Evolutionary conservation across 148 eudicot genomes (phyloP).

Genomic region (Oxyria digyna): DNA sequence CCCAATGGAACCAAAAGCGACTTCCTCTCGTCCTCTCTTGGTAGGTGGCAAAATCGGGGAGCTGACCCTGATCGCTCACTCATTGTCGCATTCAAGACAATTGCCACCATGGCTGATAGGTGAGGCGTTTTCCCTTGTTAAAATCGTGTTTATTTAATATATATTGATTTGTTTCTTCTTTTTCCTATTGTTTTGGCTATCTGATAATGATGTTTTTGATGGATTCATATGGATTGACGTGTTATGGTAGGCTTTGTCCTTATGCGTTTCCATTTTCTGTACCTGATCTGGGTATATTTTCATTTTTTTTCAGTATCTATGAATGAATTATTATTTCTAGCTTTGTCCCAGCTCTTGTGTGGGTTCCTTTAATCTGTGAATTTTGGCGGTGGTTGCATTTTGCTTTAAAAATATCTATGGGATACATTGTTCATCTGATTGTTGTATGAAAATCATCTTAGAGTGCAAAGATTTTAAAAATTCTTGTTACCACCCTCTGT

Average conservation of each 20-base stretch:
- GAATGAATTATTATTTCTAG: neutral
- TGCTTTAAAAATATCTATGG: neutral
- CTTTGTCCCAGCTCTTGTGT: neutral
- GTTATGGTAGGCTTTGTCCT: neutral
- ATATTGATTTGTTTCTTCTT: neutral
- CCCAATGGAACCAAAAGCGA: conserved; percentile 34
- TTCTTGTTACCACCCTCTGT: neutral
- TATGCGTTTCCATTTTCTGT: neutral
- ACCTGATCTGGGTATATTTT: neutral
- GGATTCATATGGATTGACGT: neutral
- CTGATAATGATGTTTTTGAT: neutral
- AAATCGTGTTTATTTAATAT: neutral
- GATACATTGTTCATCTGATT: neutral
- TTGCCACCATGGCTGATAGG: conserved; percentile 48
- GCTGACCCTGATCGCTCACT: conserved; percentile 41
- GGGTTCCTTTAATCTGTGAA: neutral
- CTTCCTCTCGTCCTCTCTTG: conserved; percentile 23
- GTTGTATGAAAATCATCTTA: neutral
- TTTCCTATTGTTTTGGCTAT: neutral
- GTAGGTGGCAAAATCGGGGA: conserved; percentile 41
- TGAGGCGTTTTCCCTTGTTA: neutral
- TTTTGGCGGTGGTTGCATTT: neutral
- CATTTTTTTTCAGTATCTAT: neutral
- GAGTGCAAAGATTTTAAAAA: neutral
- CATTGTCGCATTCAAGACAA: conserved; percentile 36